A percentile compares a stretch with the other conserved stretches of the same genome.
Conservation (phyloP, 495 filamentous ascomycete genomes). For the Gamarada debralockiae region DNA sequence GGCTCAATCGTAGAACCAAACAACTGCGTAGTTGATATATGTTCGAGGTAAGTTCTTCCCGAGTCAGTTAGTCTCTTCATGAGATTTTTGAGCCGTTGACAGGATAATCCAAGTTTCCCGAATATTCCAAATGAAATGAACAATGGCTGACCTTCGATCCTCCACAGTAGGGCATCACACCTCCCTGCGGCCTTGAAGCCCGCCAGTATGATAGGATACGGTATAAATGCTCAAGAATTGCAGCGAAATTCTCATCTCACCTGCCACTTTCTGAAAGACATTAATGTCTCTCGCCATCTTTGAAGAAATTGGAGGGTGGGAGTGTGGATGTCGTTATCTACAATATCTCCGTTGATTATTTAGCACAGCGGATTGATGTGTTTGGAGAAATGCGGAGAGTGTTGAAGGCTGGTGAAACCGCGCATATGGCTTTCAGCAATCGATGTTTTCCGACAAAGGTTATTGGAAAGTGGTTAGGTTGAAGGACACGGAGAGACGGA, state of each 20-base stretch:
- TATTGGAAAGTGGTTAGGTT: slow-evolving; percentile 31
- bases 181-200: slow-evolving; percentile 29
- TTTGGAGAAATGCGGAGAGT: slow-evolving; percentile 27
- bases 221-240: slow-evolving; percentile 38
- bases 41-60: slow-evolving; percentile 31
- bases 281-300: slow-evolving; percentile 31
- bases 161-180: slow-evolving; percentile 30
- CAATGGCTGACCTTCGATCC: too few species aligned
- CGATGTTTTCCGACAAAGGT: slow-evolving; percentile 45
- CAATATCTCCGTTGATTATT: slow-evolving; percentile 42
- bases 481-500: slow-evolving; percentile 30
- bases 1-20: slow-evolving; percentile 25
- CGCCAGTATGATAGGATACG: slow-evolving; percentile 25
- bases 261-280: slow-evolving; percentile 26
- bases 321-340: slow-evolving; percentile 35
- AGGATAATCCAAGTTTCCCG: too few species aligned
- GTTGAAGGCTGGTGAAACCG: slow-evolving; percentile 29
- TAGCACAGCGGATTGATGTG: slow-evolving; percentile 34
- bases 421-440: slow-evolving; percentile 43
- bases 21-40: slow-evolving; percentile 34
- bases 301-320: slow-evolving; percentile 18
- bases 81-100: too few species aligned
- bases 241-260: slow-evolving; percentile 32
- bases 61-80: too few species aligned
- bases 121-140: too few species aligned